Evolutionary conservation across 2,329 filamentous ascomycete species (phyloP), one percentile per base, ranked within the genome.

Genomic region (Pseudophaeomoniella oleicola): DNA sequence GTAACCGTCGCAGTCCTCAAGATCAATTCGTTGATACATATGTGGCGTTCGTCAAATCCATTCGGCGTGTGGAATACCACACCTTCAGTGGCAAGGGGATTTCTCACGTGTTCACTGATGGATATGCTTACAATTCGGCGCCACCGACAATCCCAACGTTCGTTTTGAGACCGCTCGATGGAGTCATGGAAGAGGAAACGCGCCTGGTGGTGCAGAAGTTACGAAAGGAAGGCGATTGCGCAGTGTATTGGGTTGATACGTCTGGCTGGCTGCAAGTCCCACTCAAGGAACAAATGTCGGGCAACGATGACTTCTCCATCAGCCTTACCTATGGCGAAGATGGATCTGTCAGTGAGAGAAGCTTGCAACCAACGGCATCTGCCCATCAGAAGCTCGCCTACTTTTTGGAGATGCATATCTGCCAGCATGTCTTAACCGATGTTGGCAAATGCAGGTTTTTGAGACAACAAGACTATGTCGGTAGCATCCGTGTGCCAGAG

Each of bases 161-260:
- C 41, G 44, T 60, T 6, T 53, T 60, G 48, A 44, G 56, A 27
- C 54, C 55, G 15, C 50, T 59, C 30, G 45, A 49, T 27, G 53
- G 56, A 4, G 44, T 54, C 29, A 47, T 55, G 4, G 49, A 53
- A 37, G 47, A 50, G 36, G 46, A 50, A 27, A 56, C 57, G 5
- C 50, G 50, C 33, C 48, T 49, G 12, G 51, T 55, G 3, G 55
- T 56, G 11, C 44, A 53, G 30, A 46, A 48, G 15, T 40, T 60
- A 30, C 49, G 50, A 27, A 46, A 42, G 12, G 49, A 57, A 5
- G 57, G 58, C 3, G 58, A 59, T 37, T 51, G 45, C 16, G 44
- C 47, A 2, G 47, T 57, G 2, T 58, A 54, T 37, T 58, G 57
- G 55, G 49, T 61, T 17, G 58, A 60, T 39, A 61, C 57, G 4